Percentiles rank a stretch among this genome's conserved stretches.
phyloP scores from a whole-genome alignment of 352 stramenopile genomes.

The Pythium guiyangense region DNA sequence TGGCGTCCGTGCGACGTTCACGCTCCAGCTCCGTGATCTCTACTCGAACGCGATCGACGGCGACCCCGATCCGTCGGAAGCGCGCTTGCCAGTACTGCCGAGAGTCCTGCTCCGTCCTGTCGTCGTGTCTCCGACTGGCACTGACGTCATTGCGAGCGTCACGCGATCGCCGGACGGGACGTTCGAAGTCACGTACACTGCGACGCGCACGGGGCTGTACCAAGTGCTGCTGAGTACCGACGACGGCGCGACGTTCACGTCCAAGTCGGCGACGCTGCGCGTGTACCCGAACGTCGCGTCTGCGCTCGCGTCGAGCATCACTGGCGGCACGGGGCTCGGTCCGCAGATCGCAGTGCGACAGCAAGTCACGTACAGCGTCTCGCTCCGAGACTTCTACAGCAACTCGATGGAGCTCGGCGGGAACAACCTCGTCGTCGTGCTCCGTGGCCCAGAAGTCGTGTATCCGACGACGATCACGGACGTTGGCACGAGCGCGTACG shows the following conservation, averaged over 20 bases:
- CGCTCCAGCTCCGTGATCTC: slow-evolving; percentile 37
- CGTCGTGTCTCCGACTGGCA: slow-evolving; percentile 8
- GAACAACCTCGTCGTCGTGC: slow-evolving; percentile 27
- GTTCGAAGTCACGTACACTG: slow-evolving; percentile 24
- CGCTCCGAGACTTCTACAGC: slow-evolving; percentile 35
- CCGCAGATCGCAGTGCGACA: slow-evolving; percentile 21
- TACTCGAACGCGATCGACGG: slow-evolving; percentile 22
- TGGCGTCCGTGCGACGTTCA: slow-evolving; percentile 23
- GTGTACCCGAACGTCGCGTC: slow-evolving; percentile 28
- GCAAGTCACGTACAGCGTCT: slow-evolving; percentile 27
- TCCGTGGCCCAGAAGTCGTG: slow-evolving; percentile 28
- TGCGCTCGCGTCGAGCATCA: slow-evolving; percentile 26
- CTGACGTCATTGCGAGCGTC: neutral
- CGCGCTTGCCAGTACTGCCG: slow-evolving; percentile 4
- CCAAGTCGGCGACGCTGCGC: slow-evolving; percentile 24
- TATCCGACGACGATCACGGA: slow-evolving; percentile 22
- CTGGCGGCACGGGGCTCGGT: slow-evolving; percentile 18
- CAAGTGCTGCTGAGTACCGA: slow-evolving; percentile 31
- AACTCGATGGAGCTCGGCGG: slow-evolving; percentile 35
- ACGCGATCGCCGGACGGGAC: slow-evolving; percentile 7
- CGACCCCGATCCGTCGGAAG: neutral
- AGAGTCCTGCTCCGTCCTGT: slow-evolving; percentile 1
- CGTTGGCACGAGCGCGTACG: slow-evolving; percentile 34
- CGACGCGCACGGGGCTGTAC: slow-evolving; percentile 26
- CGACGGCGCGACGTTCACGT: slow-evolving; percentile 16